Conservation (phyloP, 768 basidiomycete species). For the Podaxis sp. region DNA sequence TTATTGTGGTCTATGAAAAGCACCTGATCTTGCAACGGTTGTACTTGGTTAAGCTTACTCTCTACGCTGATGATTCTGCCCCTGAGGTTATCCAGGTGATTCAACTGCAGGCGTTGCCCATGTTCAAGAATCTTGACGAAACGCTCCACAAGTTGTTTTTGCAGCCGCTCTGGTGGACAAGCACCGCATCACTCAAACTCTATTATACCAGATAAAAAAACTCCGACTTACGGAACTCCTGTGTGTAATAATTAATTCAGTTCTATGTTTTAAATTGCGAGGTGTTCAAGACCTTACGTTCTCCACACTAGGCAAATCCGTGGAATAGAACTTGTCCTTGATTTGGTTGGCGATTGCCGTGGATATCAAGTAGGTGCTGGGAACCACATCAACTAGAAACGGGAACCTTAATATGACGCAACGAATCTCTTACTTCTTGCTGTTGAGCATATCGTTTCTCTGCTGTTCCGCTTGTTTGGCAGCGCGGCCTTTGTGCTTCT, state of each 20-base stretch:
- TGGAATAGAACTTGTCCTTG: slow-evolving; percentile 68
- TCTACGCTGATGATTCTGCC: slow-evolving; percentile 43
- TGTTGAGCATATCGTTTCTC: slow-evolving; percentile 69
- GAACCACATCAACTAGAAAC: slow-evolving; percentile 3
- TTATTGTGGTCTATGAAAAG: slow-evolving; percentile 72
- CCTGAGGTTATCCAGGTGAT: slow-evolving; percentile 58
- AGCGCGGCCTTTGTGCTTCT: slow-evolving; percentile 70
- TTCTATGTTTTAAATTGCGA: not conserved
- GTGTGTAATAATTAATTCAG: slow-evolving; percentile 9
- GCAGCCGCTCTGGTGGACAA: slow-evolving; percentile 58
- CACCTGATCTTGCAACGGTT: slow-evolving; percentile 58
- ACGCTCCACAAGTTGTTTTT: slow-evolving; percentile 54
- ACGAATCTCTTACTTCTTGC: slow-evolving; percentile 62
- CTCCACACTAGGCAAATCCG: slow-evolving; percentile 65
- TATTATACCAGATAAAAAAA: slow-evolving; percentile 5
- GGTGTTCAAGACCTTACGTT: slow-evolving; percentile 47
- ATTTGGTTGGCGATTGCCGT: slow-evolving; percentile 64
- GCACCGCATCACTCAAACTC: slow-evolving; percentile 2
- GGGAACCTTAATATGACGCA: not conserved
- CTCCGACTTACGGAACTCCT: slow-evolving; percentile 66
- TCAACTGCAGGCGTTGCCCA: slow-evolving; percentile 54
- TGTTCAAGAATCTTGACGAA: slow-evolving; percentile 52
- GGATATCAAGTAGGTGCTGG: slow-evolving; percentile 66
- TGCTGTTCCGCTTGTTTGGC: slow-evolving; percentile 76
- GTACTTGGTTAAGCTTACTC: slow-evolving; percentile 44